These are phyloP conservation scores for Penicillium canariense DNA, from an alignment of 495 filamentous ascomycete species.

Conservation along the genomic window DNA sequence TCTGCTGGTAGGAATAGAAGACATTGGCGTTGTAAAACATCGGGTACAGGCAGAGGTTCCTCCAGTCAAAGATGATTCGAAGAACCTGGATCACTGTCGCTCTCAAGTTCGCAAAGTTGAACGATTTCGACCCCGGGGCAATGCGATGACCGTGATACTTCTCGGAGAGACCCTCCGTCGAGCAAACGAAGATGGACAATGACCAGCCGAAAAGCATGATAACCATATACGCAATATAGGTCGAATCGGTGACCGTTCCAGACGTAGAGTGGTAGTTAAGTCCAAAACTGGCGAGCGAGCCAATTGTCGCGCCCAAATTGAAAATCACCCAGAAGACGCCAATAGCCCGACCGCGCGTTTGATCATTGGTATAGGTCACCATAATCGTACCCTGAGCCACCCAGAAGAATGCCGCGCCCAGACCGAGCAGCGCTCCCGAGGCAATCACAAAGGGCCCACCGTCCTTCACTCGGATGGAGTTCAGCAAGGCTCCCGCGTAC, in stretches of 20 bases:
- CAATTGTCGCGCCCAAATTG: slow-evolving; percentile 51
- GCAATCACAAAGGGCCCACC: slow-evolving; percentile 68
- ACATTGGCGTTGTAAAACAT: slow-evolving; percentile 66
- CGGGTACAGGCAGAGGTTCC: slow-evolving; percentile 48
- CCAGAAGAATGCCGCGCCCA: slow-evolving; percentile 52
- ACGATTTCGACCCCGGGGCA: background rate
- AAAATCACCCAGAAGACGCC: slow-evolving; percentile 55
- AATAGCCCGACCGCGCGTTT: slow-evolving; percentile 49
- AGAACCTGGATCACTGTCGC: slow-evolving; percentile 57
- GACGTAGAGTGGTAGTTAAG: slow-evolving; percentile 44
- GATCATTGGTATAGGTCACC: slow-evolving; percentile 51
- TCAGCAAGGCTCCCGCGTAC: slow-evolving; percentile 41
- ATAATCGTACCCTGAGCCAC: slow-evolving; percentile 54
- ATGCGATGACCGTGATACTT: slow-evolving; percentile 7
- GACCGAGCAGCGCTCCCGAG: slow-evolving; percentile 48
- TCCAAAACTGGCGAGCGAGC: slow-evolving; percentile 49
- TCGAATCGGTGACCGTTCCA: slow-evolving; percentile 44
- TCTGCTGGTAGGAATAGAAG: slow-evolving; percentile 74
- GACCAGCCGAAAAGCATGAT: slow-evolving; percentile 47
- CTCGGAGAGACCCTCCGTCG: slow-evolving; percentile 29
- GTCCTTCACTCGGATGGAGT: slow-evolving; percentile 52
- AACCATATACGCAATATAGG: slow-evolving; percentile 50
- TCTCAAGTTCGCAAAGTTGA: slow-evolving; percentile 21
- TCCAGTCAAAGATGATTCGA: slow-evolving; percentile 35
- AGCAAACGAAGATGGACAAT: slow-evolving; percentile 52